phyloP scores from a whole-genome alignment of 192 early-diverging fungal species.

The Backusella mclennaniae region DNA sequence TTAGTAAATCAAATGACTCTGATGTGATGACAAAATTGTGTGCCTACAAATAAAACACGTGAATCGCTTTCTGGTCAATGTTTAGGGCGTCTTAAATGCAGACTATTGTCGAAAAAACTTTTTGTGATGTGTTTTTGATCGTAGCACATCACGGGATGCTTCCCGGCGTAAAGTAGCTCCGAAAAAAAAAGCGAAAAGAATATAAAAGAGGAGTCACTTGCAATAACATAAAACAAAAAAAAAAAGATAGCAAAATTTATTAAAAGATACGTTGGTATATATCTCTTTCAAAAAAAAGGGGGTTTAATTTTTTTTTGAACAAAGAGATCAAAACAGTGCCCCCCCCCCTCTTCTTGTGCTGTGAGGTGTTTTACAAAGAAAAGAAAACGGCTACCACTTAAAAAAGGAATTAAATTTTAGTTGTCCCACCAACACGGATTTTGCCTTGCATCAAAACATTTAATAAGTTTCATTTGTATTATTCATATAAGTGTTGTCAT shows the following conservation, averaged over 20 bases:
- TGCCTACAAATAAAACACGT: too few species aligned
- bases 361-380: background rate
- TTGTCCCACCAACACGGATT: background rate
- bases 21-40: too few species aligned
- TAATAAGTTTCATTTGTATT: background rate
- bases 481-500: background rate
- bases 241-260: background rate
- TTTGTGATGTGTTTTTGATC: background rate
- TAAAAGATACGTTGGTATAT: background rate
- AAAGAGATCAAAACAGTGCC: background rate
- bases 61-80: too few species aligned
- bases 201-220: background rate
- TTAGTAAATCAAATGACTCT: too few species aligned
- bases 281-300: background rate
- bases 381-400: background rate
- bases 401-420: background rate
- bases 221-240: background rate
- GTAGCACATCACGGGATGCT: background rate
- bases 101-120: background rate
- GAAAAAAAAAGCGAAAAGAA: background rate
- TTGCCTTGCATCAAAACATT: background rate
- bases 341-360: background rate
- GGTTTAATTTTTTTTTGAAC: background rate
- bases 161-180: background rate
- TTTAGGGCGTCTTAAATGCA: too few species aligned